Evolutionary conservation across 768 basidiomycete genomes (phyloP), one percentile per base, ranked within the genome.

Genomic region (Pleurotus citrinopileatus): DNA sequence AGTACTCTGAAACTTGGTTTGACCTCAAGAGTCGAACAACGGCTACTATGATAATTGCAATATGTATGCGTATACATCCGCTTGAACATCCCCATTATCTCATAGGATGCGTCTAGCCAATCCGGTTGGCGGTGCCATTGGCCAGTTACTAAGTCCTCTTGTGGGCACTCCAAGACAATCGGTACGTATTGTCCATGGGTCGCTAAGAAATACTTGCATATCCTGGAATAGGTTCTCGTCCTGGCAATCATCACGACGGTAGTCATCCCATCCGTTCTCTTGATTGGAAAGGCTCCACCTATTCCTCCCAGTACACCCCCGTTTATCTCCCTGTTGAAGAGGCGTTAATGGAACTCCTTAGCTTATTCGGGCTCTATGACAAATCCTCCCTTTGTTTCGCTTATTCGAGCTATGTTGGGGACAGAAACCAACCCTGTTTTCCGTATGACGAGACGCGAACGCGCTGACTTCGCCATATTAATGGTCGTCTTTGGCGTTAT

Each of bases 1-100:
- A 81, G 50, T 94, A 87, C 67, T 91, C 91, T 0, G 88, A 94
- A 64, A 80, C 70, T 27, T 94, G 91, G 91, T 94, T 94, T 61
- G 83, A 87, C 56, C 68, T 91, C 43, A 73, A 79, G 55, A 83
- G 86, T 12, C 77, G 91, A 37, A 91, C 87, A 2, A 92, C 91
- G 0, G 89, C 89, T 10, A 94, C 79, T 1, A 83, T 81, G 80
- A 63, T 80, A 17, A 61, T 81, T 26, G 76, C 79, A 5, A 79
- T 83, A 40, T 72, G 82, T 80, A 53, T 52, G 67, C 46, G 50
- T 36, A 46, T 42, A 36, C 28, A 5, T 19, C 17, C 56, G 7
- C 28, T 26, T 45, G 15, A 0, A 54, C n/a, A 26, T 29, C n/a
- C 13, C n/a, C 19, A 13, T n/a, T 37, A n/a, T 3, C 50, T 60